Percentiles rank a stretch among this genome's conserved stretches.
Evolutionary conservation across 305 asterid species (phyloP).

Genomic region (Fraxinus platypoda): DNA sequence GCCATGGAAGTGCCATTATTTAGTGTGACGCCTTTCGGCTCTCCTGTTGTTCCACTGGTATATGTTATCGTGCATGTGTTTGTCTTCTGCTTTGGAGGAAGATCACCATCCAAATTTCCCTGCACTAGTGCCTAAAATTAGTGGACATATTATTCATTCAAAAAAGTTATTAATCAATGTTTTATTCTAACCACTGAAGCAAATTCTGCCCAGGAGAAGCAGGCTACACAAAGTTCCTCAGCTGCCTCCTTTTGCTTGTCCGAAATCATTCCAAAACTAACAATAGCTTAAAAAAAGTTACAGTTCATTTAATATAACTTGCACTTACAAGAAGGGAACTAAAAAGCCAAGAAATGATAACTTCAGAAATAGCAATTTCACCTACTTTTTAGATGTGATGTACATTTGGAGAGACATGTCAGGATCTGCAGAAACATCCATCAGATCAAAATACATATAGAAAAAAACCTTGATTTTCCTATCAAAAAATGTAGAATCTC

Average conservation of each 20-base stretch:
- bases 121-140: constrained; percentile 18
- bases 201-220: constrained; percentile 89
- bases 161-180: neutral
- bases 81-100: constrained; percentile 59
- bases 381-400: constrained; percentile 70
- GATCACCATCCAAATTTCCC: constrained; percentile 53
- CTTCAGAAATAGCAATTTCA: neutral
- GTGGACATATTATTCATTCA: neutral
- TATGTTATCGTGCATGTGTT: constrained; percentile 68
- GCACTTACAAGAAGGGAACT: neutral
- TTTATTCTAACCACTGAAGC: constrained; percentile 47
- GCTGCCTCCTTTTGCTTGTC: constrained; percentile 62
- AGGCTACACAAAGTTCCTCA: constrained; percentile 61
- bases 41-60: constrained; percentile 48
- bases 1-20: constrained; percentile 66
- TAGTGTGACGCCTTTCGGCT: constrained; percentile 86
- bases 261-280: constrained; percentile 68
- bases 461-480: neutral
- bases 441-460: neutral
- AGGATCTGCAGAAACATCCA: constrained; percentile 57
- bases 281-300: constrained; percentile 53
- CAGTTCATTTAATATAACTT: constrained; percentile 9
- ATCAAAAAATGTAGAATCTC: neutral
- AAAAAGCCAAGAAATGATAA: neutral
- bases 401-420: constrained; percentile 62